These are phyloP conservation scores for Trametes cingulata DNA, from an alignment of 768 basidiomycete species.

Conservation along the genomic window DNA sequence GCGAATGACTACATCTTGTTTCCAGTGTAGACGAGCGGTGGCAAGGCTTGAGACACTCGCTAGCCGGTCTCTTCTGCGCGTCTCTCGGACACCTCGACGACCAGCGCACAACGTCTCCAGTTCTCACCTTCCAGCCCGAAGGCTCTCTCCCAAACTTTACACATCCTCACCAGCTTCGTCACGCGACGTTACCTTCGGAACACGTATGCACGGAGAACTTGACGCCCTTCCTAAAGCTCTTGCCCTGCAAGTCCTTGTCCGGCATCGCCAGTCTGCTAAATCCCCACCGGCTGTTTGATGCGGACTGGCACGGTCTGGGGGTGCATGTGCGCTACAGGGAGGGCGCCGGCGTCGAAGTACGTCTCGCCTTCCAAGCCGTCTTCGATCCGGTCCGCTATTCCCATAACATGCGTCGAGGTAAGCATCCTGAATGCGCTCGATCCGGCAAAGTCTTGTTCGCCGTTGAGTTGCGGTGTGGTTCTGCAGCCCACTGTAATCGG, in stretches of 20 bases:
- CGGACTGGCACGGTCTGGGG: slow-evolving; percentile 89
- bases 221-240: slow-evolving; percentile 91
- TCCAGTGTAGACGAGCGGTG: slow-evolving; percentile 74
- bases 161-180: slow-evolving; percentile 57
- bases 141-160: slow-evolving; percentile 54
- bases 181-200: slow-evolving; percentile 79
- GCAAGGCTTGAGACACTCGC: slow-evolving; percentile 82
- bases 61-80: slow-evolving; percentile 94
- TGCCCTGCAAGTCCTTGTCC: slow-evolving; percentile 89
- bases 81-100: slow-evolving; percentile 80
- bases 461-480: neutral
- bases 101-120: slow-evolving; percentile 70
- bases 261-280: slow-evolving; percentile 84
- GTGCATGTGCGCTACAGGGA: slow-evolving; percentile 70
- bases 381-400: slow-evolving; percentile 70
- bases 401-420: slow-evolving; percentile 56
- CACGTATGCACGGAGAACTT: slow-evolving; percentile 97
- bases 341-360: slow-evolving; percentile 56
- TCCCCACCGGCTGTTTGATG: slow-evolving; percentile 83
- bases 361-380: slow-evolving; percentile 73
- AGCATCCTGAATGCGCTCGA: slow-evolving; percentile 14
- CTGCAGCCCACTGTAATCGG: too few relatives aligned
- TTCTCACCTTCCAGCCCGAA: slow-evolving; percentile 58
- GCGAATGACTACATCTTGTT: neutral
- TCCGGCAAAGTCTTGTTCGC: neutral